These are phyloP conservation scores for Colletotrichum sp. DNA, from an alignment of 2,329 filamentous ascomycete species.

Conservation along the genomic window DNA sequence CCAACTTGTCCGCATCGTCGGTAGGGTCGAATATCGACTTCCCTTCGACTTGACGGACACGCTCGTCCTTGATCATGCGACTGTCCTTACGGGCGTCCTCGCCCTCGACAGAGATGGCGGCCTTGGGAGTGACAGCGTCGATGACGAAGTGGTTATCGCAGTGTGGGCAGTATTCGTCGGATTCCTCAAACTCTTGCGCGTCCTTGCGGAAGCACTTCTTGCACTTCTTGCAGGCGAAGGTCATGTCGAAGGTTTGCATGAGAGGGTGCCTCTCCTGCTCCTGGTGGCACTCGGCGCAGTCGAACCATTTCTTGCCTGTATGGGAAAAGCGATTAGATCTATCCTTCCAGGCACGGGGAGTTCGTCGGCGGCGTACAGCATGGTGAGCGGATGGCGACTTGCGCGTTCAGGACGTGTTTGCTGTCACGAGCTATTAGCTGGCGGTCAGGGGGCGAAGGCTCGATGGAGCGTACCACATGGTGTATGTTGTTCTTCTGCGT, in stretches of 20 bases:
- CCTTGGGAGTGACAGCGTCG: slow-evolving; percentile 84
- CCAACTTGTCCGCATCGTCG: slow-evolving; percentile 76
- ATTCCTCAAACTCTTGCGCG: slow-evolving; percentile 88
- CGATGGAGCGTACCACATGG: slow-evolving; percentile 42
- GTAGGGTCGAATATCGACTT: slow-evolving; percentile 79
- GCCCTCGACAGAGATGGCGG: slow-evolving; percentile 85
- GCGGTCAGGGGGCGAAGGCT: neutral
- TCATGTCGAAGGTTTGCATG: slow-evolving; percentile 83
- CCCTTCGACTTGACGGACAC: slow-evolving; percentile 63
- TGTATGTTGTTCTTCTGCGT: neutral
- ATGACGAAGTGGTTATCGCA: slow-evolving; percentile 99
- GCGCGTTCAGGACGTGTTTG: slow-evolving; percentile 98
- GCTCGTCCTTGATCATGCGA: slow-evolving; percentile 92
- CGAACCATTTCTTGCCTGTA: slow-evolving; percentile 93
- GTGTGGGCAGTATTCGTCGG: slow-evolving; percentile 98
- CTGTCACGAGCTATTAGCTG: slow-evolving; percentile 48
- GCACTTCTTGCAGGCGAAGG: slow-evolving; percentile 98
- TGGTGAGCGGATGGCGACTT: slow-evolving; percentile 92
- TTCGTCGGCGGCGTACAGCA: slow-evolving; percentile 71
- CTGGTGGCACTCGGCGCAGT: slow-evolving; percentile 92
- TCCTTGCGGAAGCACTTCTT: slow-evolving; percentile 98
- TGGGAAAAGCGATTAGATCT: neutral
- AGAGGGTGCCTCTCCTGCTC: slow-evolving; percentile 82
- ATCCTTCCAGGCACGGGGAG: neutral
- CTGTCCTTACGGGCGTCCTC: slow-evolving; percentile 87